A percentile compares a stretch with the other conserved stretches of the same genome.
phyloP scores from a whole-genome alignment of 257 asterid species.

The Nicotiana benthamiana region DNA sequence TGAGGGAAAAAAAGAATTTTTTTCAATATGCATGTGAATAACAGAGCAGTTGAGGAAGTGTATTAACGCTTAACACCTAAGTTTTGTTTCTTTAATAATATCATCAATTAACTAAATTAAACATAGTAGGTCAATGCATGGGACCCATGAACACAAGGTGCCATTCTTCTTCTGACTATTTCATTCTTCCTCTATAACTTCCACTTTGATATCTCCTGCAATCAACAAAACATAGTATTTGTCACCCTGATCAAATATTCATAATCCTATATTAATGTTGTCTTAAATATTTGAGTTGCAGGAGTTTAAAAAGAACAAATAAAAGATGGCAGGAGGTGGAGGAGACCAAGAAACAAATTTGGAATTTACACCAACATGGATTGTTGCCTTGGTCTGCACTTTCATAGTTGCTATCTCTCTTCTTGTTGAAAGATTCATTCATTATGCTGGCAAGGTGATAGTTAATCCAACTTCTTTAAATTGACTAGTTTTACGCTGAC shows the following conservation, averaged over 20 bases:
- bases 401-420: conserved; percentile 55
- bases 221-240: neutral
- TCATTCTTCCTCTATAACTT: neutral
- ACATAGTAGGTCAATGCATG: neutral
- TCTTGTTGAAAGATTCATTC: conserved; percentile 45
- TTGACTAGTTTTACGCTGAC: neutral
- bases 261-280: neutral
- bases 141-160: neutral
- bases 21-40: neutral
- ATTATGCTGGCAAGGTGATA: conserved; percentile 54
- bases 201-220: neutral
- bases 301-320: neutral
- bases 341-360: conserved; percentile 32
- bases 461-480: too few species aligned
- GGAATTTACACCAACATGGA: conserved; percentile 68
- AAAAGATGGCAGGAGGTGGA: conserved; percentile 34
- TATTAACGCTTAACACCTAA: neutral
- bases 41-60: neutral
- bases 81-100: neutral
- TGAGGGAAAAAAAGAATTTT: neutral
- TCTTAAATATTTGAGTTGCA: neutral
- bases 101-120: neutral
- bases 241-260: neutral
- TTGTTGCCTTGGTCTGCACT: conserved; percentile 55
- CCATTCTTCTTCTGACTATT: neutral